Base-by-base conservation (phyloP, 371 early-diverging fungal genomes). In the Mucor irregularis region DNA sequence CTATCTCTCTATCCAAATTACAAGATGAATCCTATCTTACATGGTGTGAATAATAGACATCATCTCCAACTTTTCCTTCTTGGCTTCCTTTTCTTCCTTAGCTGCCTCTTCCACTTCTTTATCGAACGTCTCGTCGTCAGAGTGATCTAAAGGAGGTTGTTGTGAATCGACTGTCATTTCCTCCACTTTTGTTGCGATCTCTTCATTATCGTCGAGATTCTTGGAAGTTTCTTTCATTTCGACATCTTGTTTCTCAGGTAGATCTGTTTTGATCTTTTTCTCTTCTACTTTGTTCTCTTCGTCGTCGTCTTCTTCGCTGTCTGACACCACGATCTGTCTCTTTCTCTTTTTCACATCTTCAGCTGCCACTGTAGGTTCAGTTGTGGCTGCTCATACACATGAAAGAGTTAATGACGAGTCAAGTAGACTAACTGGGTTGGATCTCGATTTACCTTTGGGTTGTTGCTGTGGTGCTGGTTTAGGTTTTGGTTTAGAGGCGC, bases 81-180 rank as follows among this genome's bases (percentile, higher is more conserved):
- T 58, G 16, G 37, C 60, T 37, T 58, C 50, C 19, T 59, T 64
- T 30, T 59, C 55, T 29, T 59, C 59, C 7, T n/a, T 29, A 33
- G 33, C 45, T 2, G 60, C 55, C 19, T 54, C 33, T 19, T 64
- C 52, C 16, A 62, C 50, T 33, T 59, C 64, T 45, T 55, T 55
- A 40, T 62, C 62, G 35, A 62, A 49, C 0, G 28, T 33, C 22
- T 62, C 34, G 9, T 56, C 42, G 7, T 13, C 13, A 11, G 50
- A 21, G 13, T 43, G 14, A 24, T 26, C 44, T 6, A 16, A 5
- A 7, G 13, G n/a, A n/a, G 14, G 2, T 0, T 16, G 16, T 29
- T 51, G 17, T 3, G 35, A 28, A 29, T 33, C 37, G 4, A 50
- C 28, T 9, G 40, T 29, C 51, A 51, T 51, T 17, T 8, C 17